phyloP scores from a whole-genome alignment of 116 monocot species.

The Iris pallida region DNA sequence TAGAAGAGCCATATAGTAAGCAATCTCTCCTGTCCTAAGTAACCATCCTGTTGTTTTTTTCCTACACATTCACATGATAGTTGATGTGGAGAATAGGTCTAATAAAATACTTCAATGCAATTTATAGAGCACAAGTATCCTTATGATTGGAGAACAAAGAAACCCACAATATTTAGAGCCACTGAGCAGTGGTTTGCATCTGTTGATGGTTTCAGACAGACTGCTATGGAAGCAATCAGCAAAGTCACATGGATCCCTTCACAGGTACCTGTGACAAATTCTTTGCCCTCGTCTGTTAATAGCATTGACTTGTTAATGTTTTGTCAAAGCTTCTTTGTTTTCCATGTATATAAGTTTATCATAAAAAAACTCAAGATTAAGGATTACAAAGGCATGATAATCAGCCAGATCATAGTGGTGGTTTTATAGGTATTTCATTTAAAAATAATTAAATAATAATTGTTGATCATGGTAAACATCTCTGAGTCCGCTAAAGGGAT shows the following conservation, averaged over 20 bases:
- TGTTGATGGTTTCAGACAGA: conserved; percentile 86
- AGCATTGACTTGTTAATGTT: not conserved
- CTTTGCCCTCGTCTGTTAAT: not conserved
- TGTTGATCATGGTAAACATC: no score
- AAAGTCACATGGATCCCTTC: conserved; percentile 84
- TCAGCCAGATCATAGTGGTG: no score
- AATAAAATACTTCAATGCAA: conserved; percentile 1
- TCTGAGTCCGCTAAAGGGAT: no score
- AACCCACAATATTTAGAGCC: conserved; percentile 97
- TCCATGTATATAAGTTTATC: not conserved
- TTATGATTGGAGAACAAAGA: conserved; percentile 99
- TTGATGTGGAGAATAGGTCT: not conserved
- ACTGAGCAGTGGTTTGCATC: conserved; percentile 99
- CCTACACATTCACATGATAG: not conserved
- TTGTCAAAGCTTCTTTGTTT: not conserved
- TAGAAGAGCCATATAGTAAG: conserved; percentile 94
- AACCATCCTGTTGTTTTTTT: not conserved
- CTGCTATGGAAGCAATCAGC: conserved; percentile 84
- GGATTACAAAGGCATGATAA: no score
- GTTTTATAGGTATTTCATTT: no score
- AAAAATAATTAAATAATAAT: no score
- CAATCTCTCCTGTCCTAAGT: conserved; percentile 11
- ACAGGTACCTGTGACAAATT: conserved; percentile 48
- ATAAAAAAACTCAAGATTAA: not conserved
- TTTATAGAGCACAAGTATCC: conserved; percentile 91